Evolutionary conservation across 495 filamentous ascomycete genomes (phyloP).

Genomic region (Xylaria grammica): DNA sequence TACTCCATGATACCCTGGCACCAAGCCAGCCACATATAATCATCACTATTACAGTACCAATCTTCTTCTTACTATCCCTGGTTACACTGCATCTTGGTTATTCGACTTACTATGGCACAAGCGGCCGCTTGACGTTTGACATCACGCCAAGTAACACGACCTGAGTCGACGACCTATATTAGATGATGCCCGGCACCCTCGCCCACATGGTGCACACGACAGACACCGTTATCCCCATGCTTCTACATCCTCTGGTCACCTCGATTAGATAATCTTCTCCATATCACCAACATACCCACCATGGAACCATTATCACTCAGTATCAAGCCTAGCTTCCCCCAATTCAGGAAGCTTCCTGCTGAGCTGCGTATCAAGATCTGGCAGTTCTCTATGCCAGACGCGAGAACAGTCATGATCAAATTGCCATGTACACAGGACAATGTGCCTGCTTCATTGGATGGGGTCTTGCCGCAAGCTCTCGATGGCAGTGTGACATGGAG

Average conservation of each 20-base stretch:
- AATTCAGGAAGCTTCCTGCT: conserved; percentile 48
- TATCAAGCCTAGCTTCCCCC: conserved; percentile 35
- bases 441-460: conserved; percentile 31
- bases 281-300: conserved; percentile 26
- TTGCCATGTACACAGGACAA: conserved; percentile 27
- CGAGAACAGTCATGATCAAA: conserved; percentile 34
- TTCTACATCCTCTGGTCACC: conserved; percentile 29
- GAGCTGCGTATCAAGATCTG: conserved; percentile 56
- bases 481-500: conserved; percentile 31
- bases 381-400: conserved; percentile 35
- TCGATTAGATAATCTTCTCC: conserved; percentile 28
- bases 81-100: conserved; percentile 9
- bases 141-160: conserved; percentile 25
- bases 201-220: conserved; percentile 30
- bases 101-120: background rate
- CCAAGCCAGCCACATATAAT: conserved; percentile 7
- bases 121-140: conserved; percentile 17
- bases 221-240: conserved; percentile 25
- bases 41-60: conserved; percentile 19
- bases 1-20: background rate
- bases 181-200: conserved; percentile 29
- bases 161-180: conserved; percentile 24
- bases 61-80: conserved; percentile 3
- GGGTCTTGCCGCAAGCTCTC: conserved; percentile 22
- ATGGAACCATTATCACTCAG: conserved; percentile 30